phyloP scores from a whole-genome alignment of 495 filamentous ascomycete genomes.

The Endocarpon pusillum region DNA sequence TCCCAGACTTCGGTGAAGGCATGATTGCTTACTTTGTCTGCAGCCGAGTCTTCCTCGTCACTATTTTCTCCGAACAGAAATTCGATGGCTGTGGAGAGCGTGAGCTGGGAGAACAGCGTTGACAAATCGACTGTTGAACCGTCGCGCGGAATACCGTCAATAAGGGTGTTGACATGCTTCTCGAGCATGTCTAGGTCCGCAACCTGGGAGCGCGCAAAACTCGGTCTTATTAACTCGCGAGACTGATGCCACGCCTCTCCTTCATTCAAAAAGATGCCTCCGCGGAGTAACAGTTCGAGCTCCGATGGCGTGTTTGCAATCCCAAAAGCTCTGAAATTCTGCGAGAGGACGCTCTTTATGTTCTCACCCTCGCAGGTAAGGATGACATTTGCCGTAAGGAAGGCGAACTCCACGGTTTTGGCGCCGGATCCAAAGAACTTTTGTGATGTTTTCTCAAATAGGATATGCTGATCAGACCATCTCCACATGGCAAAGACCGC shows the following conservation, averaged over 20 bases:
- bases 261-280: slow-evolving; percentile 47
- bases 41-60: slow-evolving; percentile 11
- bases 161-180: slow-evolving; percentile 36
- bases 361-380: slow-evolving; percentile 44
- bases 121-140: slow-evolving; percentile 27
- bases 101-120: slow-evolving; percentile 29
- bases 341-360: slow-evolving; percentile 41
- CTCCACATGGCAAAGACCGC: no score
- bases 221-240: slow-evolving; percentile 41
- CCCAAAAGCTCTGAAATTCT: slow-evolving; percentile 41
- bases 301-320: slow-evolving; percentile 28
- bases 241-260: slow-evolving; percentile 40
- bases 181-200: slow-evolving; percentile 48
- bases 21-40: neutral
- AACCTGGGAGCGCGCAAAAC: slow-evolving; percentile 51
- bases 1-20: no score
- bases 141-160: slow-evolving; percentile 27
- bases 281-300: slow-evolving; percentile 33
- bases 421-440: no score
- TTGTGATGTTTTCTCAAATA: no score
- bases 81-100: slow-evolving; percentile 39
- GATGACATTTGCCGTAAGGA: no score
- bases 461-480: no score
- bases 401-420: no score
- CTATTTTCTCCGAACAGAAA: slow-evolving; percentile 38